phyloP scores from a whole-genome alignment of 495 filamentous ascomycete species.

The Amniculicola lignicola region DNA sequence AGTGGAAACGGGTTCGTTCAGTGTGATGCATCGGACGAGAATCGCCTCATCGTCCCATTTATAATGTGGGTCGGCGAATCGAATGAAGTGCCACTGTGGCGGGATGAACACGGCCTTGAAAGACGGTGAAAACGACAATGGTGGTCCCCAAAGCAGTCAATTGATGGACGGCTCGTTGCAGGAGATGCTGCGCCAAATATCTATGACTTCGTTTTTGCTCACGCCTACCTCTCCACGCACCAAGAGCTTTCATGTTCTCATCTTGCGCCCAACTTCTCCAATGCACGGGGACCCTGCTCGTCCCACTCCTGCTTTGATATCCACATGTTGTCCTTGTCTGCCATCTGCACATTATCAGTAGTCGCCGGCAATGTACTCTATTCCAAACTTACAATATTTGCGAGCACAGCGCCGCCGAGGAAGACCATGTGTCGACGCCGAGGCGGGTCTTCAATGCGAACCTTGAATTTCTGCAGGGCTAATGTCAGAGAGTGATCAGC shows the following conservation, averaged over 20 bases:
- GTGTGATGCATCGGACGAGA: constrained; percentile 9
- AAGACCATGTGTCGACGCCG: constrained; percentile 98
- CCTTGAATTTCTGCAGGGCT: constrained; percentile 83
- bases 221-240: neutral
- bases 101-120: neutral
- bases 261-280: constrained; percentile 89
- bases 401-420: constrained; percentile 91
- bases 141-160: too few species aligned
- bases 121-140: constrained; percentile 23
- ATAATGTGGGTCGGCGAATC: too few species aligned
- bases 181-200: constrained; percentile 5
- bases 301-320: constrained; percentile 95
- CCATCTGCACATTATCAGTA: constrained; percentile 62
- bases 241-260: constrained; percentile 11
- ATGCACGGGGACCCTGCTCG: constrained; percentile 79
- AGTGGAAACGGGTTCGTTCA: too few species aligned
- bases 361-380: neutral
- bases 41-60: constrained; percentile 13
- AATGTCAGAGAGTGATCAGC: constrained; percentile 11
- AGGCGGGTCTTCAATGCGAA: constrained; percentile 96
- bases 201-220: constrained; percentile 15
- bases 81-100: constrained; percentile 8
- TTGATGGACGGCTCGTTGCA: neutral
- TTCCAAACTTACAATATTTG: constrained; percentile 69
- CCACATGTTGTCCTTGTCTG: constrained; percentile 98